phyloP scores from a whole-genome alignment of 345 rosid species.

The Arabidopsis arenosa region DNA sequence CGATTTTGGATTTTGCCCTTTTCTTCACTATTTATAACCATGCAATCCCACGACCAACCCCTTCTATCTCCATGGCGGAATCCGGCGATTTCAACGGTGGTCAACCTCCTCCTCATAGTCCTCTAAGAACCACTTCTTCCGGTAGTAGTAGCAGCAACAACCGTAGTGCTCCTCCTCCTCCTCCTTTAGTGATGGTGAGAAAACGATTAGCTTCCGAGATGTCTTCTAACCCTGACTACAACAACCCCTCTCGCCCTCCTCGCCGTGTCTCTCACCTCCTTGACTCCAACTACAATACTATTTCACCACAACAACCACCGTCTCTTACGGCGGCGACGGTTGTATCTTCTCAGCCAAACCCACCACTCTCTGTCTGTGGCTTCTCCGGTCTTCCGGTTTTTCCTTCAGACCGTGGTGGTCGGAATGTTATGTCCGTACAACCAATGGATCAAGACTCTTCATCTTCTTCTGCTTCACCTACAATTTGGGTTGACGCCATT shows the following conservation, averaged over 20 bases:
- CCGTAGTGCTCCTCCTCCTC: slow-evolving; percentile 19
- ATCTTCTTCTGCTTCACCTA: slow-evolving; percentile 52
- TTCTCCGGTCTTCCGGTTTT: slow-evolving; percentile 94
- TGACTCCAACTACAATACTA: slow-evolving; percentile 35
- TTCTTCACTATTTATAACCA: slow-evolving; percentile 30
- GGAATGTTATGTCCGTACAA: slow-evolving; percentile 25
- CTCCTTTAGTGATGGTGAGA: slow-evolving; percentile 56
- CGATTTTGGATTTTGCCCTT: slow-evolving; percentile 14
- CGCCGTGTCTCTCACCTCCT: slow-evolving; percentile 41
- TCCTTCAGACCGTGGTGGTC: slow-evolving; percentile 56
- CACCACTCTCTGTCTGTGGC: slow-evolving; percentile 74
- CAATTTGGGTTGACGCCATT: slow-evolving; percentile 86
- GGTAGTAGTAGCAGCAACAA: slow-evolving; percentile 39
- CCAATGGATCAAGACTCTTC: slow-evolving; percentile 73
- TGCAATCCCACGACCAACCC: slow-evolving; percentile 34
- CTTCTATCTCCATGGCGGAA: slow-evolving; percentile 54
- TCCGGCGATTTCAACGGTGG: slow-evolving; percentile 50
- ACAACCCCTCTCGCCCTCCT: slow-evolving; percentile 49
- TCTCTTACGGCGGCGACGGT: not conserved
- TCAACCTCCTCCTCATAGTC: slow-evolving; percentile 28
- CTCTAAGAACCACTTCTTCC: slow-evolving; percentile 34
- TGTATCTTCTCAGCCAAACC: slow-evolving; percentile 35
- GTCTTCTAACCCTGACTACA: slow-evolving; percentile 45
- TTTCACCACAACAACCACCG: slow-evolving; percentile 53
- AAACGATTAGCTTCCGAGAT: slow-evolving; percentile 91